Conservation (phyloP, 2,329 filamentous ascomycete species). For the Cercospora brassicicola region DNA sequence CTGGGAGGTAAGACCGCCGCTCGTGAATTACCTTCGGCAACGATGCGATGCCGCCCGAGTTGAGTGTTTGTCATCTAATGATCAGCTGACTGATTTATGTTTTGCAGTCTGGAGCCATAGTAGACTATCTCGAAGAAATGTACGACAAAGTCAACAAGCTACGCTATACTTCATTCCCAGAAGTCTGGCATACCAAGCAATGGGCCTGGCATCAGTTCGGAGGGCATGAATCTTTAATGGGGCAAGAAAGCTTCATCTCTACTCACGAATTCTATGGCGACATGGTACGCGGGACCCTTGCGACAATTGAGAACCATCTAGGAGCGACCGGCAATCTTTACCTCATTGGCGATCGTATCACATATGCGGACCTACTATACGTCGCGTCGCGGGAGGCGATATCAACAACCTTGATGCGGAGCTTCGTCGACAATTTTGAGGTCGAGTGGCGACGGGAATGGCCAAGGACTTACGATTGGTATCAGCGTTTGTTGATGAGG, state of each 20-base stretch:
- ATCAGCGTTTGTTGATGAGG: conserved; percentile 7
- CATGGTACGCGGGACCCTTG: conserved; percentile 21
- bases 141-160: conserved; percentile 39
- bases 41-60: neutral
- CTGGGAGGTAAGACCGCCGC: conserved; percentile 45
- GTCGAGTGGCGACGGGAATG: conserved; percentile 6
- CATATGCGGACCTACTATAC: conserved; percentile 44
- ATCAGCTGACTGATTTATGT: neutral
- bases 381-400: conserved; percentile 20
- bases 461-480: conserved; percentile 14
- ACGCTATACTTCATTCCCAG: conserved; percentile 28
- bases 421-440: conserved; percentile 10
- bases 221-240: conserved; percentile 42
- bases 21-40: neutral
- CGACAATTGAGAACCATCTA: conserved; percentile 47
- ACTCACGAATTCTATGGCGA: conserved; percentile 5
- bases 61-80: neutral
- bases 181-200: conserved; percentile 33
- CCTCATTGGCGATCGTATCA: conserved; percentile 47
- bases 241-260: conserved; percentile 43
- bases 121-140: conserved; percentile 37
- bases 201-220: conserved; percentile 41
- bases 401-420: neutral
- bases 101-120: conserved; percentile 35
- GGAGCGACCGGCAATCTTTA: conserved; percentile 39